Evolutionary conservation across 1,284 basidiomycete species (phyloP).

Genomic region (Melampsora americana): DNA sequence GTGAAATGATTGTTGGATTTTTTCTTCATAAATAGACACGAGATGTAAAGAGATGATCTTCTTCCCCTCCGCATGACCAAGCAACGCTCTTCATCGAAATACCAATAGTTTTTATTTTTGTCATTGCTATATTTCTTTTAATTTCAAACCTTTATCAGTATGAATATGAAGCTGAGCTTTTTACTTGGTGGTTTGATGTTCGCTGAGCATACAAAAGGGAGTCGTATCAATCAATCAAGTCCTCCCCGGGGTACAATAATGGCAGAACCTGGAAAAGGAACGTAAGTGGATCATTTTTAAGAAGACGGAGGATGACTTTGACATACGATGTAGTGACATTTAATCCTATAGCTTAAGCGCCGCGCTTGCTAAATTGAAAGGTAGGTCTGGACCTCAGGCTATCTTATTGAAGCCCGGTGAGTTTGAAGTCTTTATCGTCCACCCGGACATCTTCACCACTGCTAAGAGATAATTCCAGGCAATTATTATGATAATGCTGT

Average conservation of each 20-base stretch:
- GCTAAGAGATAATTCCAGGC: not conserved
- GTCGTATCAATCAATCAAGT: not conserved
- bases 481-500: constrained; percentile 1
- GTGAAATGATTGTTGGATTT: no score
- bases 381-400: not conserved
- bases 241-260: not conserved
- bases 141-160: no score
- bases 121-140: no score
- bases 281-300: not conserved
- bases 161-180: not conserved
- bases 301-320: not conserved
- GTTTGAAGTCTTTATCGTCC: not conserved
- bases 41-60: no score
- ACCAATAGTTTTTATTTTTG: no score
- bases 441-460: not conserved
- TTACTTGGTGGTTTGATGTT: not conserved
- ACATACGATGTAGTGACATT: not conserved
- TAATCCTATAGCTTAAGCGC: not conserved
- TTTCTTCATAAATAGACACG: no score
- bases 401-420: not conserved
- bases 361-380: not conserved
- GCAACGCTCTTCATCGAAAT: no score
- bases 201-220: not conserved
- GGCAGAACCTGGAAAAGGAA: not conserved
- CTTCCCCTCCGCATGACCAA: no score